Conservation (phyloP, 169 alveolate genomes). For the Babesia caballi region DNA sequence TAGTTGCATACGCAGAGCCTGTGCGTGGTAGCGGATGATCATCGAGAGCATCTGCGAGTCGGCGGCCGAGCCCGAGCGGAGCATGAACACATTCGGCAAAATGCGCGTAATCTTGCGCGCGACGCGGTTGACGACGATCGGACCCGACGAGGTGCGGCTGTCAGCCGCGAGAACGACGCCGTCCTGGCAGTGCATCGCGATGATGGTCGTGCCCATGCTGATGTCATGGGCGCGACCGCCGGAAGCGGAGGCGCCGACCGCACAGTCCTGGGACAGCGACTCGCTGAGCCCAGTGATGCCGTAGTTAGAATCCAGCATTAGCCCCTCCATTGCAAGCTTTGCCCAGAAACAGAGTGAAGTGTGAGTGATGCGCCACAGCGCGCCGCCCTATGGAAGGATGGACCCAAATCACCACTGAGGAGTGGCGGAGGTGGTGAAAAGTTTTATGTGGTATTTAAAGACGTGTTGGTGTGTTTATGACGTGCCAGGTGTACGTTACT, state of each 20-base stretch:
- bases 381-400: constrained; percentile 24
- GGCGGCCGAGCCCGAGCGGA: constrained; percentile 93
- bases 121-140: constrained; percentile 86
- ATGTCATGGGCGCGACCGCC: constrained; percentile 60
- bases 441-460: too few species aligned
- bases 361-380: background rate
- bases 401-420: background rate
- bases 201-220: constrained; percentile 87
- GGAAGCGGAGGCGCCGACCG: background rate
- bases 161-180: constrained; percentile 94
- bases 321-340: background rate
- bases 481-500: too few species aligned
- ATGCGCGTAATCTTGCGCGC: constrained; percentile 87
- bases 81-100: constrained; percentile 84
- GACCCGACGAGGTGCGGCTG: constrained; percentile 92
- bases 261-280: constrained; percentile 5
- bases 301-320: background rate
- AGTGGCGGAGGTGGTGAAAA: too few species aligned
- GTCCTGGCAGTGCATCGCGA: constrained; percentile 84
- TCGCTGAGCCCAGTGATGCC: background rate
- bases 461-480: too few species aligned
- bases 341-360: background rate
- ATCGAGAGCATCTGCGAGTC: constrained; percentile 88
- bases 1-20: constrained; percentile 83
- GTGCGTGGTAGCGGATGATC: constrained; percentile 77